Percentiles rank a stretch among this genome's conserved stretches.
Conservation (phyloP, 495 filamentous ascomycete genomes). For the Alectoria sarmentosa region DNA sequence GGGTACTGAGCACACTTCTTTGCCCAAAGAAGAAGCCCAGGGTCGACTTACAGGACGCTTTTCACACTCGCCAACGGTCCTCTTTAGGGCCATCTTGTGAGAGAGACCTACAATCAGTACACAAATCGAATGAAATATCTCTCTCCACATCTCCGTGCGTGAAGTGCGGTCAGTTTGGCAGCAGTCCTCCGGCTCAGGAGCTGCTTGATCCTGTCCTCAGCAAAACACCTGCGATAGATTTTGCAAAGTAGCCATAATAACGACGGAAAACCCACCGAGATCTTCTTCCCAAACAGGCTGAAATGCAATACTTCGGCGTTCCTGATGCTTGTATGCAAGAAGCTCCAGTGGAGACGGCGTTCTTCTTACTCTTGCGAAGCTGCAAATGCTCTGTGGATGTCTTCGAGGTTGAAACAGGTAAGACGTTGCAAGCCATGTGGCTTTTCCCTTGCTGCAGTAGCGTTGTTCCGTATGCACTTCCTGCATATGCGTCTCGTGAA, state of each 20-base stretch:
- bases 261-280: neutral
- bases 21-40: neutral
- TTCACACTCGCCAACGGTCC: neutral
- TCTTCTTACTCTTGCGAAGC: neutral
- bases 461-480: neutral
- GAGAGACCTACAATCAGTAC: neutral
- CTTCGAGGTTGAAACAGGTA: neutral
- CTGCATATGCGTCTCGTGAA: neutral
- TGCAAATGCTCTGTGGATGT: neutral
- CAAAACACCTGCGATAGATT: neutral
- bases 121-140: neutral
- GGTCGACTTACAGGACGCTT: neutral
- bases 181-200: neutral
- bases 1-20: too few relatives aligned
- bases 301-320: neutral
- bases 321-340: neutral
- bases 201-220: neutral
- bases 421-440: neutral
- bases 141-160: neutral
- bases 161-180: neutral
- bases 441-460: conserved; percentile 1
- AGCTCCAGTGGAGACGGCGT: neutral
- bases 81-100: neutral
- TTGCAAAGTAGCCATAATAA: neutral
- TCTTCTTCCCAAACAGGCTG: neutral